Base-by-base conservation (phyloP, 371 early-diverging fungal genomes). In the Rhizopus delemar region DNA sequence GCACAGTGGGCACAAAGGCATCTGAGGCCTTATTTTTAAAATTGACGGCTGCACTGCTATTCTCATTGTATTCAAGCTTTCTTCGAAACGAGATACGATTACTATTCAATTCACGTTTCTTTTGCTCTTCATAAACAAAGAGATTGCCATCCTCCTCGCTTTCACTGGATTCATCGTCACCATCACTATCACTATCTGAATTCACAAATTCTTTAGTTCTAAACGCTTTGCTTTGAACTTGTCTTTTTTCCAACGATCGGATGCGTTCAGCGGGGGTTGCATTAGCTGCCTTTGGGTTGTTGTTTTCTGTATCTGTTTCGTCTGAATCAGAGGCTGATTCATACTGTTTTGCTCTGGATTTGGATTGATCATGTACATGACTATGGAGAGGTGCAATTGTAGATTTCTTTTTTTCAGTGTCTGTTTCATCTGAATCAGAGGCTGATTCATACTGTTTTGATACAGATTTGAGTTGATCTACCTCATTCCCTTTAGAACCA, bases 31-130 rank as follows among this genome's bases (percentile, higher is more conserved):
- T 36, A 5, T 15, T 29, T 12, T n/a, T 35, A 2, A 41, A 33
- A 31, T 62, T 62, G 0, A 12, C 29, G 3, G 51, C 56, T 0
- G 49, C 22, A 2, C 56, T 22, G 11, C 31, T 28, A 2, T 16
- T 8, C 0, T 32, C 28, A 51, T 64, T 51, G 13, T 32, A 51
- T 2, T 36, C 38, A 2, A n/a, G 29, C 16, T 9, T 54, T 33
- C 33, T 34, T 32, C 64, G 38, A n/a, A 38, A 55, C 3, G 59
- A 50, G 15, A 64, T 59, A 12, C 64, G 64, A 38, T 64, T 59
- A 3, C 38, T 48, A 5, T 48, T 15, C 12, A 48, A 28, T 8
- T 28, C 12, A 9, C 22, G 48, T 15, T 29, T 48, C 29, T 48
- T 48, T 48, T 48, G 48, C 8, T 48, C 28, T 48, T 12, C 15